Evolutionary conservation across 768 basidiomycete genomes (phyloP), one percentile per base, ranked within the genome.

Genomic region (Sarcomyxa edulis): DNA sequence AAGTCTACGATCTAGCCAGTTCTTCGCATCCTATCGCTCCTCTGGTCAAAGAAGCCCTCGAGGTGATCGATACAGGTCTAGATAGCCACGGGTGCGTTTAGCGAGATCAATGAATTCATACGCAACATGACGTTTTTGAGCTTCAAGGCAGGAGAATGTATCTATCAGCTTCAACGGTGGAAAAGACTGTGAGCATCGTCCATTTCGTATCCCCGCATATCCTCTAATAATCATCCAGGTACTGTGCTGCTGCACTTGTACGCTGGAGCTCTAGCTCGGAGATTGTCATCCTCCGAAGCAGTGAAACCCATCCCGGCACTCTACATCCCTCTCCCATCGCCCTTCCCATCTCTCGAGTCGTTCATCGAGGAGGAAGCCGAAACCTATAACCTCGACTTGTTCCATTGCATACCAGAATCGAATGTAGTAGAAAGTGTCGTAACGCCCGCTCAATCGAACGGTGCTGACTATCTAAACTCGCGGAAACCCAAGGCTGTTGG

Each of bases 111-210:
- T 16, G 31, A 15, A 39, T 46, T 37, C 38, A 29, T 29, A 24
- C 35, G 24, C 7, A 20, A 43, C 45, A 49, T 34, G 36, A 55
- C 44, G 18, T 44, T 29, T 45, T 30, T 48, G 22, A 49, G 42
- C 37, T 37, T 40, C 41, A 58, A 88, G 90, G 35, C 70, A 74
- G 52, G 76, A 83, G 24, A 66, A 71, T 39, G 64, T 93, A 4
- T 84, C 93, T 3, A 70, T 99, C 43, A 96, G 93, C 60, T 99
- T 97, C 66, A 99, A 98, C 49, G 96, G 96, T 7, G 96, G 96
- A 37, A 99, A 99, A 59, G 96, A 99, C 55, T 99, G 96, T 95
- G 52, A 50, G 81, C 68, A 10, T 19, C n/a, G 27, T 19, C 19
- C 39, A 35, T 36, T 25, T 15, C 33, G 31, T 18, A 12, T 8